Percentiles rank a stretch among this genome's conserved stretches.
Conservation (phyloP, 2,329 filamentous ascomycete genomes). For the Phoma sp. region DNA sequence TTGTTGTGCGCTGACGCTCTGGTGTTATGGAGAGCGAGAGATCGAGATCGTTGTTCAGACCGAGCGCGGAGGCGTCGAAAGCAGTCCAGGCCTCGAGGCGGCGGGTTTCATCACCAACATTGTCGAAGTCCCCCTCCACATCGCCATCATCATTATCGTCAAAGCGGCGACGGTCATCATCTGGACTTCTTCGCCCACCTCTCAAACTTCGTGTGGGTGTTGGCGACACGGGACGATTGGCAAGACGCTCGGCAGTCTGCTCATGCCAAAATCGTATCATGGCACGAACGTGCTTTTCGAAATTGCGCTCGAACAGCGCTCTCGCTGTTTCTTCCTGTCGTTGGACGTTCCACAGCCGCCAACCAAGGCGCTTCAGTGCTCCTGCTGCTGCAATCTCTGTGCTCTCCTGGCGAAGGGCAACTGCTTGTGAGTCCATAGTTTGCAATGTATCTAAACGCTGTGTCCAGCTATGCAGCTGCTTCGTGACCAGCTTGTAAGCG, state of each 20-base stretch:
- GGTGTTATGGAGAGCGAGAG: slow-evolving; percentile 40
- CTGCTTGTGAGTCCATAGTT: slow-evolving; percentile 53
- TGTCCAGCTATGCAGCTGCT: slow-evolving; percentile 40
- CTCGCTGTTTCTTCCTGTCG: slow-evolving; percentile 60
- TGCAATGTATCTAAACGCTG: slow-evolving; percentile 35
- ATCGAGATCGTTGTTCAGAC: slow-evolving; percentile 36
- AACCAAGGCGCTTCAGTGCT: slow-evolving; percentile 64
- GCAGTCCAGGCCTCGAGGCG: slow-evolving; percentile 49
- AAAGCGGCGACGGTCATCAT: slow-evolving; percentile 9
- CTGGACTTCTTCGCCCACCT: slow-evolving; percentile 18
- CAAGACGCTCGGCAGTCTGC: slow-evolving; percentile 47
- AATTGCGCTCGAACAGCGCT: slow-evolving; percentile 60
- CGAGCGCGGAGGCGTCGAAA: slow-evolving; percentile 46
- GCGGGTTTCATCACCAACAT: slow-evolving; percentile 37
- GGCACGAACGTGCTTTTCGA: slow-evolving; percentile 62
- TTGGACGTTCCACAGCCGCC: slow-evolving; percentile 63
- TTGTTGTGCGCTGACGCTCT: slow-evolving; percentile 20
- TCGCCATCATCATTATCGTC: slow-evolving; percentile 6
- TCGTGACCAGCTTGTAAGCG: slow-evolving; percentile 35
- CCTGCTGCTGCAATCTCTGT: slow-evolving; percentile 56
- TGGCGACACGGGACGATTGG: slow-evolving; percentile 35
- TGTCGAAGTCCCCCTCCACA: neutral
- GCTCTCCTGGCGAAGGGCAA: slow-evolving; percentile 55
- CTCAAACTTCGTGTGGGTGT: slow-evolving; percentile 19
- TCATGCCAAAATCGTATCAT: slow-evolving; percentile 65